Base-by-base conservation (phyloP, 148 eudicot species). In the Cornus controversa region DNA sequence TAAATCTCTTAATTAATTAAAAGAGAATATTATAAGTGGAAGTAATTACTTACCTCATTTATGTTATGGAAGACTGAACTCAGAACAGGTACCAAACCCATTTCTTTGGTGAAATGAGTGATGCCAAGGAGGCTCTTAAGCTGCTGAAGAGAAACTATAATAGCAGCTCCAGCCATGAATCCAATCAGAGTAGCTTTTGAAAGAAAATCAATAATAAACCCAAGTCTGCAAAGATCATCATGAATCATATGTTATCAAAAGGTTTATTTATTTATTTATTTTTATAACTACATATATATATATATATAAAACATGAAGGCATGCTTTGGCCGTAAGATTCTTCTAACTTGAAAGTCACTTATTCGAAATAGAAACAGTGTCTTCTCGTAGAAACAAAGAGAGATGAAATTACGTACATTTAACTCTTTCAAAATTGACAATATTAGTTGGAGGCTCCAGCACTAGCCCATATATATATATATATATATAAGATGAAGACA, bases 161-260 rank as follows among this genome's bases (percentile, higher is more conserved):
- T 84, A 2, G 91, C 91, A 29, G 91, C 89, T 47, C 91, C 91
- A 29, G 89, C 91, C 91, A 88, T 88, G 76, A 88, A 88, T 31
- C 91, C 91, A 24, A 84, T 76, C 0, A 88, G 78, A 14, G 89
- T 88, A 66, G 91, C 91, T 65, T 82, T 88, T 54, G 91, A 88
- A 14, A 88, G 82, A 63, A 88, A 88, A 82, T 88, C 91, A 60
- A 88, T 86, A 2, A 88, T 80, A 72, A 88, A 86, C 26, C 91
- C 91, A 58, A 88, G 91, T 72, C 91, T 88, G 84, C 71, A 75
- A 36, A 18, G 6, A n/a, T 25, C 64, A 18, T 20, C 16, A 29
- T 3, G 2, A 31, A 54, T 54, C 60, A 54, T 11, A 20, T 54
- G 22, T 18, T n/a, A 60, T 60, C 24, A 60, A 60, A n/a, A 60